Conservation (phyloP, 2,329 filamentous ascomycete species). For the Fusarium sp. region DNA sequence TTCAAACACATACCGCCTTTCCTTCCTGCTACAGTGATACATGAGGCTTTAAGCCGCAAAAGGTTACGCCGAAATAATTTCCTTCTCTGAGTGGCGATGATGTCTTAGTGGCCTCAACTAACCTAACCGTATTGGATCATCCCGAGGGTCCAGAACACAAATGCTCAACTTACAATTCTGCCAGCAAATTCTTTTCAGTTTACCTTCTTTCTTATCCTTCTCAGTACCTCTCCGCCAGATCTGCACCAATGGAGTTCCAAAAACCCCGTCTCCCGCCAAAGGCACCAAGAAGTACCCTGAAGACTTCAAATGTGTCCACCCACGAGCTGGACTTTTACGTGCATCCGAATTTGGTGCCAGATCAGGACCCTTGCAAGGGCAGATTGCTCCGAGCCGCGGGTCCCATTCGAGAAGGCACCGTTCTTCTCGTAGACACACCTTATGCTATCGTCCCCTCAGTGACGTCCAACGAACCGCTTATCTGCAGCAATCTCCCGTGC, state of each 20-base stretch:
- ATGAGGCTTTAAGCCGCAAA: slow-evolving; percentile 31
- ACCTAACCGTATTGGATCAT: slow-evolving; percentile 34
- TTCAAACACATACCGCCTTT: background rate
- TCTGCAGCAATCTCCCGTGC: slow-evolving; percentile 46
- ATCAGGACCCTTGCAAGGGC: slow-evolving; percentile 42
- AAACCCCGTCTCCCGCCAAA: slow-evolving; percentile 22
- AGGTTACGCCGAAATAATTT: slow-evolving; percentile 32
- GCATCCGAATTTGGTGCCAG: slow-evolving; percentile 39
- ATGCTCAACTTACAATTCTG: slow-evolving; percentile 5
- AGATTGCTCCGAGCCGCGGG: slow-evolving; percentile 41
- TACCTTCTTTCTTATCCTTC: background rate
- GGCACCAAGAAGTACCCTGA: slow-evolving; percentile 13
- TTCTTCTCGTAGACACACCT: slow-evolving; percentile 43
- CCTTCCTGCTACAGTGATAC: slow-evolving; percentile 9
- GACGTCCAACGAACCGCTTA: slow-evolving; percentile 29
- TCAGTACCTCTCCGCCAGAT: background rate
- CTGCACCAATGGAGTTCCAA: slow-evolving; percentile 32
- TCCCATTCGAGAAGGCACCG: slow-evolving; percentile 40
- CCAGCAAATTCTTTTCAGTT: slow-evolving; percentile 12
- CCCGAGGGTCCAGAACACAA: slow-evolving; percentile 28
- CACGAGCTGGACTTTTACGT: slow-evolving; percentile 38
- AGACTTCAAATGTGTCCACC: slow-evolving; percentile 16
- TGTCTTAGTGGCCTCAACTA: slow-evolving; percentile 34
- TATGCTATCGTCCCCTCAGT: slow-evolving; percentile 45
- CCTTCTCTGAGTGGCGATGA: slow-evolving; percentile 27